These are phyloP conservation scores for Gyrodon lividus DNA, from an alignment of 768 basidiomycete genomes.

Conservation along the genomic window DNA sequence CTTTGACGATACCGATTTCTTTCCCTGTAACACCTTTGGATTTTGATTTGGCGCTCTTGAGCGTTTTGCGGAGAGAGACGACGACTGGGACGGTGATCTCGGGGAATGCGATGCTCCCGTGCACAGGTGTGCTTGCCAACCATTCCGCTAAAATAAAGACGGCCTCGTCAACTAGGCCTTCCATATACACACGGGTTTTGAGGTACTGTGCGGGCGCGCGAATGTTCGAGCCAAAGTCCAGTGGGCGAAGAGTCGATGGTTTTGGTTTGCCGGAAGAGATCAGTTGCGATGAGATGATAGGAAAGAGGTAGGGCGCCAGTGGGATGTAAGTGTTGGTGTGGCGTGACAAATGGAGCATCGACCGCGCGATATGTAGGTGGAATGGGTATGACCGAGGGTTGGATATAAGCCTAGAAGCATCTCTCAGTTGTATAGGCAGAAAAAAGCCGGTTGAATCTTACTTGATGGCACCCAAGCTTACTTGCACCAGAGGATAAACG, in stretches of 20 bases:
- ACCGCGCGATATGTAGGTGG: constrained; percentile 88
- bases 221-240: constrained; percentile 86
- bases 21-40: constrained; percentile 42
- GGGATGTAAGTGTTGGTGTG: constrained; percentile 88
- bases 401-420: constrained; percentile 70
- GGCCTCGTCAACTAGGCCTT: constrained; percentile 81
- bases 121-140: constrained; percentile 66
- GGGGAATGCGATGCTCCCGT: constrained; percentile 90
- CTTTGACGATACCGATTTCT: constrained; percentile 64
- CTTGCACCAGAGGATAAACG: constrained; percentile 94
- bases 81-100: constrained; percentile 83
- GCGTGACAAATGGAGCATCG: constrained; percentile 79
- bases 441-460: constrained; percentile 38
- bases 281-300: constrained; percentile 78
- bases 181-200: constrained; percentile 82
- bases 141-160: constrained; percentile 79
- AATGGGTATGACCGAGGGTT: constrained; percentile 92
- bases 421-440: not conserved
- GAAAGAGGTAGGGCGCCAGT: constrained; percentile 81
- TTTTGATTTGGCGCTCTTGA: constrained; percentile 60
- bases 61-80: constrained; percentile 64
- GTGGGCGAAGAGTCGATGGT: constrained; percentile 79
- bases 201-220: constrained; percentile 86
- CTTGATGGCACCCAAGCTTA: constrained; percentile 91
- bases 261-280: constrained; percentile 69